A percentile compares a stretch with the other conserved stretches of the same genome.
These are phyloP conservation scores for Thalassiosira mediterranea DNA, from an alignment of 352 stramenopile genomes.

Conservation along the genomic window DNA sequence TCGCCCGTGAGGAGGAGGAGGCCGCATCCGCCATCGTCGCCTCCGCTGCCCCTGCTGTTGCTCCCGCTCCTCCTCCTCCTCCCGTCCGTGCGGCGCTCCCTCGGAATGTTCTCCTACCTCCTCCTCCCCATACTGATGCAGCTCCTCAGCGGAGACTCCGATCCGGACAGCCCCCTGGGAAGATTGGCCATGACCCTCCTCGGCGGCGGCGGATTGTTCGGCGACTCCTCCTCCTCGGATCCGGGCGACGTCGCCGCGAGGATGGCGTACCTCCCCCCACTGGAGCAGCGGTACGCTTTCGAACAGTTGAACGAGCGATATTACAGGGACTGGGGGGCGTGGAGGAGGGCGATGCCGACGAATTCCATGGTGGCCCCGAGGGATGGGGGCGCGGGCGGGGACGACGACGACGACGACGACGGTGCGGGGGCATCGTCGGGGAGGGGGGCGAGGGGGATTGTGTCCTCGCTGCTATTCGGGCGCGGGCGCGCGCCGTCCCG, in stretches of 20 bases:
- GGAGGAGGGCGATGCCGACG: conserved; percentile 23
- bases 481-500: background rate
- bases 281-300: conserved; percentile 81
- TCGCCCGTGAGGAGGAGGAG: background rate
- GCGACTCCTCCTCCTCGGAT: too few species aligned
- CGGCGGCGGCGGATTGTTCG: too few species aligned
- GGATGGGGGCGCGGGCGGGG: background rate
- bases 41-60: background rate
- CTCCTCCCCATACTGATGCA: background rate
- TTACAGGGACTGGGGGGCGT: conserved; percentile 54
- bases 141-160: background rate
- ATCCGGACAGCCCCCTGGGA: background rate
- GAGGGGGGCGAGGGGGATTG: background rate
- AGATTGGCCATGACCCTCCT: background rate
- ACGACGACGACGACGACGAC: background rate
- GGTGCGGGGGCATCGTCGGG: too few species aligned
- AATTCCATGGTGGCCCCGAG: conserved; percentile 11
- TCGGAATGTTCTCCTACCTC: background rate
- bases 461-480: background rate
- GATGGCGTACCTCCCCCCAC: conserved; percentile 61
- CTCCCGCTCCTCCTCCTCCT: background rate
- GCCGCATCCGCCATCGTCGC: background rate
- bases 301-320: conserved; percentile 70
- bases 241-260: background rate
- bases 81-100: background rate